Evolutionary conservation across 495 filamentous ascomycete species (phyloP).

Genomic region (Penicillium atrosanguineum): DNA sequence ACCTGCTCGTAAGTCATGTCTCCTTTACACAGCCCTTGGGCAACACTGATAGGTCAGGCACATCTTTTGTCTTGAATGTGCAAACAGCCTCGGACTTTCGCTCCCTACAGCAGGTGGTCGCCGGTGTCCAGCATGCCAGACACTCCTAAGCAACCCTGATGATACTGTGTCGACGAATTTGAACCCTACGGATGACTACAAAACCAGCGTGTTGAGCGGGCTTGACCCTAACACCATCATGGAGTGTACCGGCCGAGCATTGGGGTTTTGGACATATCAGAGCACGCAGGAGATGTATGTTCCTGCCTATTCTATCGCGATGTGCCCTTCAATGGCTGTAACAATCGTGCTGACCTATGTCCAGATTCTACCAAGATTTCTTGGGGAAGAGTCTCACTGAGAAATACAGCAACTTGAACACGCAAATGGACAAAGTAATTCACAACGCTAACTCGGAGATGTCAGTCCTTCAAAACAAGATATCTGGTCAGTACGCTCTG

Average conservation of each 20-base stretch:
- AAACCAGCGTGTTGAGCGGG: conserved; percentile 84
- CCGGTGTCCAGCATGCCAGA: conserved; percentile 80
- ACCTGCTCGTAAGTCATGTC: conserved; percentile 69
- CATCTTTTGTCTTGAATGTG: conserved; percentile 80
- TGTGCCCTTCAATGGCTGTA: neutral
- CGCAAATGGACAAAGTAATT: conserved; percentile 76
- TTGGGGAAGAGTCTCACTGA: conserved; percentile 70
- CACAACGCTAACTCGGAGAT: conserved; percentile 82
- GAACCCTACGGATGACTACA: conserved; percentile 90
- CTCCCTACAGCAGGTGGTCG: conserved; percentile 52
- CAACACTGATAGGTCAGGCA: conserved; percentile 55
- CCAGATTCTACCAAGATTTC: conserved; percentile 78
- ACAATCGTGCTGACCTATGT: neutral
- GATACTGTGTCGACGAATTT: conserved; percentile 74
- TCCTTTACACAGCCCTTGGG: conserved; percentile 1
- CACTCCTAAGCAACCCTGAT: conserved; percentile 66
- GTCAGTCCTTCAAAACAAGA: conserved; percentile 59
- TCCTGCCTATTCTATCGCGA: neutral
- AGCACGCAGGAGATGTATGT: conserved; percentile 83
- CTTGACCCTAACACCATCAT: conserved; percentile 81
- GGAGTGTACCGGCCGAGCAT: conserved; percentile 81
- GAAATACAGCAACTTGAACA: conserved; percentile 65
- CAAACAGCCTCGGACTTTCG: conserved; percentile 64
- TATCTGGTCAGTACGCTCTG: conserved; percentile 44
- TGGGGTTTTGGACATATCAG: conserved; percentile 91